Evolutionary conservation across 495 filamentous ascomycete genomes (phyloP), one percentile per base, ranked within the genome.

Genomic region (Lindgomyces ingoldianus): DNA sequence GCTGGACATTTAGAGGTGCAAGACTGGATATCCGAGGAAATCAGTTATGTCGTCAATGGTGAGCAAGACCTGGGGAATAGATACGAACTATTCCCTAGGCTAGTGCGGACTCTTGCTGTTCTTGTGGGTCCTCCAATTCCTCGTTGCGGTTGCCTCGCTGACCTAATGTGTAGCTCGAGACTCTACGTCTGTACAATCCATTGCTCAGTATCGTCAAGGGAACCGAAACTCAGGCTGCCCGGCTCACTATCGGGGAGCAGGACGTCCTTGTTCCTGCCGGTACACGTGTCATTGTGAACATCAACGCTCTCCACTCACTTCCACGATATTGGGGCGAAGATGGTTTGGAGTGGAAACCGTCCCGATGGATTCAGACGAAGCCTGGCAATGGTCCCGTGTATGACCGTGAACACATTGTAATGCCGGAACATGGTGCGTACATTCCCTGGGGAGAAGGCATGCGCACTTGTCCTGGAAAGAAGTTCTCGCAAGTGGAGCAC

Each of bases 321-420:
- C 75, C 77, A 8, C 59, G 64, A 10, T 79, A 80, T 57, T 85
- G 82, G 82, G 79, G 79, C 10, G 36, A 57, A 18, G 74, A 78
- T 47, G 51, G 72, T 8, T 57, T 74, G 16, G 61, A 56, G 6
- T 81, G 74, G 74, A 53, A 62, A 26, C 79, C 78, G 3, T 64
- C 62, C 9, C 61, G 72, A 27, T 74, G 70, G 70, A 71, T 73
- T 36, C 72, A n/a, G 22, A 26, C 49, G 36, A 24, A 25, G 21
- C 14, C 47, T n/a, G 47, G 56, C 12, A 24, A 60, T 24, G 46
- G 46, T 25, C 47, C 60, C 10, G 21, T 30, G 0, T 3, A 33
- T 19, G 55, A 48, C 11, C 33, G 48, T 8, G 66, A 69, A 49
- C 14, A 19, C 14, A 1, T 69, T 14, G 39, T 57, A 3, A 61